Conservation (phyloP, 495 filamentous ascomycete species). For the Neurospora africana region DNA sequence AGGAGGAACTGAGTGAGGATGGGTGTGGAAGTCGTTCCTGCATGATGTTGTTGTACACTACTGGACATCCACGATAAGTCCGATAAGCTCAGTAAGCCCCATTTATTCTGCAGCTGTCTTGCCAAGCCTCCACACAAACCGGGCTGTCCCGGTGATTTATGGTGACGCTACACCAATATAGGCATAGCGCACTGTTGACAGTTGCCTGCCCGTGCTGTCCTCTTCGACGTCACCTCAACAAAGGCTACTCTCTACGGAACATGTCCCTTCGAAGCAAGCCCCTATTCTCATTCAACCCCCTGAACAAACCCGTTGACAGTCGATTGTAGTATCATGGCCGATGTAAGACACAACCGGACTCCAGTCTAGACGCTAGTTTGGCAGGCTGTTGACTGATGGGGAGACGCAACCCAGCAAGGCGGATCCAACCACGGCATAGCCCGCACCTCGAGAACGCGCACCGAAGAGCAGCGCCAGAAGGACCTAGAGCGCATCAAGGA, state of each 20-base stretch:
- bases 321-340: slow-evolving; percentile 11
- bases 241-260: neutral
- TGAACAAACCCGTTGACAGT: neutral
- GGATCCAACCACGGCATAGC: slow-evolving; percentile 60
- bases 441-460: slow-evolving; percentile 44
- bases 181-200: neutral
- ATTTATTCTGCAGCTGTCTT: neutral
- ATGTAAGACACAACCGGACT: slow-evolving; percentile 10
- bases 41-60: neutral
- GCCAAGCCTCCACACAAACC: neutral
- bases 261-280: neutral
- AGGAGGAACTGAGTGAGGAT: neutral
- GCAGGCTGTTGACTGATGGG: slow-evolving; percentile 19
- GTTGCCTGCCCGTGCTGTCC: neutral
- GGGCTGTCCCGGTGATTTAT: neutral
- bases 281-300: neutral
- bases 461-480: slow-evolving; percentile 54
- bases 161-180: neutral
- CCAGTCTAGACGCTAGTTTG: neutral
- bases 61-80: neutral
- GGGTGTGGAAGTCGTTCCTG: neutral
- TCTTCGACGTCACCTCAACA: slow-evolving; percentile 2
- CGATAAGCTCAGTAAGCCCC: neutral
- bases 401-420: slow-evolving; percentile 14
- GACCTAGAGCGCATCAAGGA: slow-evolving; percentile 68